Base-by-base conservation (phyloP, 139 green algal species). In the Micromonas pusilla region DNA sequence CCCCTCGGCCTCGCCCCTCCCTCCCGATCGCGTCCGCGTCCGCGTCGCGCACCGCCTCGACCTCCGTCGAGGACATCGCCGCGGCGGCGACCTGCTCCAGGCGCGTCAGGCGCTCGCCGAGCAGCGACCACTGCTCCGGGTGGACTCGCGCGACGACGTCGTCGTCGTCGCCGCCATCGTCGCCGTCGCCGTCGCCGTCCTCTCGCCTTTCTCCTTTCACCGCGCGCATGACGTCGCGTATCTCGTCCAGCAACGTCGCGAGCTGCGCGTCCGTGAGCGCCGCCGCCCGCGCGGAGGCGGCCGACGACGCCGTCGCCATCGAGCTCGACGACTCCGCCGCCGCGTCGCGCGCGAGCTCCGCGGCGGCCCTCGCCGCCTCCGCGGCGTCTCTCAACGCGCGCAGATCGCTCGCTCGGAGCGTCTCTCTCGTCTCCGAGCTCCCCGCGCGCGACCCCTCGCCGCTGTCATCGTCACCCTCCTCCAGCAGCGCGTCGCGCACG, bases 151-250 rank as follows among this genome's bases (percentile, higher is more conserved):
- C 45, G 45, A 16, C 16, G 45, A 57, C 45, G 45, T 9, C 16
- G 9, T 23, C 45, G 9, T 16, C 45, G 9, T 9, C 9, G 45
- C 9, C 45, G 45, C 9, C 45, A 9, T 16, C 45, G 45, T 23
- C 45, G 45, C 45, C n/a, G n/a, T n/a, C n/a, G n/a, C n/a, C n/a
- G n/a, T n/a, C n/a, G n/a, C n/a, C n/a, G n/a, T n/a, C n/a, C n/a
- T n/a, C n/a, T n/a, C n/a, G n/a, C n/a, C n/a, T n/a, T n/a, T n/a
- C n/a, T n/a, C n/a, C n/a, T n/a, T n/a, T n/a, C n/a, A n/a, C n/a
- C n/a, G n/a, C n/a, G n/a, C n/a, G n/a, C n/a, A 67, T n/a, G 60
- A 67, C 60, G 32, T n/a, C 60, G 28, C 26, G 65, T 45, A 72
- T 72, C 33, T 72, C 65, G 45, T 57, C 45, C 9, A 57, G 45